Conservation (phyloP, 2,329 filamentous ascomycete species). For the Exophiala alcalophila region DNA sequence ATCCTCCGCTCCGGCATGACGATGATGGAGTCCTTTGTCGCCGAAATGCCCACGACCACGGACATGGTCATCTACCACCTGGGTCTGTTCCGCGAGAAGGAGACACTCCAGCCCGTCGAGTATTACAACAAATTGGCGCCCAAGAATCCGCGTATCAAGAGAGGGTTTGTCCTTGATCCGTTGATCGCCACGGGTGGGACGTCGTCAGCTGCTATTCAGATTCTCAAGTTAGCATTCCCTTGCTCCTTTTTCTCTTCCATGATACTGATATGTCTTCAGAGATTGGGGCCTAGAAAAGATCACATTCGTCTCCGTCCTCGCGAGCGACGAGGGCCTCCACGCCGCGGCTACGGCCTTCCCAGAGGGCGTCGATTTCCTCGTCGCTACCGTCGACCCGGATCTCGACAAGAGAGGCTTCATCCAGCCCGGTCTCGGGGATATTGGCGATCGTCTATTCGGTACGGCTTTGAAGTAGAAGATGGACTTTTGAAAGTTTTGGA, state of each 20-base stretch:
- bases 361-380: constrained; percentile 59
- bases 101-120: constrained; percentile 82
- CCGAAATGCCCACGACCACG: constrained; percentile 29
- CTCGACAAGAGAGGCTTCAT: constrained; percentile 79
- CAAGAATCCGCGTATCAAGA: constrained; percentile 43
- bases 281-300: constrained; percentile 86
- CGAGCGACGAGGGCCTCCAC: constrained; percentile 64
- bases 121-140: constrained; percentile 85
- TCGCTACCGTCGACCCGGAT: constrained; percentile 72
- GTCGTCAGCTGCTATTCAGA: constrained; percentile 81
- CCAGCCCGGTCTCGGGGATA: constrained; percentile 80
- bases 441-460: constrained; percentile 78
- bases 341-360: constrained; percentile 73
- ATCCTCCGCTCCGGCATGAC: constrained; percentile 40
- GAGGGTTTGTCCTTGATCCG: constrained; percentile 85
- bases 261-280: constrained; percentile 6
- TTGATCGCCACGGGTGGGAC: constrained; percentile 92
- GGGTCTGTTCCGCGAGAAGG: constrained; percentile 85
- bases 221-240: constrained; percentile 51
- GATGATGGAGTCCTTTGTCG: constrained; percentile 40
- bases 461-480: constrained; percentile 14
- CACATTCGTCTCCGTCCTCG: constrained; percentile 71
- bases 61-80: constrained; percentile 81
- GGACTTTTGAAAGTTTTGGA: constrained; percentile 2
- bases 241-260: constrained; percentile 1